A percentile compares a stretch with the other conserved stretches of the same genome.
Evolutionary conservation across 345 rosid species (phyloP).

Genomic region (Citrus australasica): DNA sequence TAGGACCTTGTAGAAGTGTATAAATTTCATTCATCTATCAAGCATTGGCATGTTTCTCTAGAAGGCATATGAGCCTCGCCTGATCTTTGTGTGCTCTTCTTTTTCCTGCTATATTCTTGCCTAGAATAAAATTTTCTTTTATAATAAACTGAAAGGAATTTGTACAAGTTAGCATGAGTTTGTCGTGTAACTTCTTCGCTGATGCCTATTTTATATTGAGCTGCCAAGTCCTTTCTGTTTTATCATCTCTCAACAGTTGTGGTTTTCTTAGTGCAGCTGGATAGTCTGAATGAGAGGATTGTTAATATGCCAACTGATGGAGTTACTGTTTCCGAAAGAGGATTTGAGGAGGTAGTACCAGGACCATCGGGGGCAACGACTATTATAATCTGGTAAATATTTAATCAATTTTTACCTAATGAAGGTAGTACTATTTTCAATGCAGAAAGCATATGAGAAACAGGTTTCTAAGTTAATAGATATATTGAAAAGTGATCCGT

Average conservation of each 20-base stretch:
- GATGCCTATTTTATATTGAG: neutral
- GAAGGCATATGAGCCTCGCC: neutral
- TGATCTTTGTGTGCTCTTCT: neutral
- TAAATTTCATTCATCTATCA: neutral
- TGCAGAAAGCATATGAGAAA: conserved; percentile 33
- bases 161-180: neutral
- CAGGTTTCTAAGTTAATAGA: conserved; percentile 22
- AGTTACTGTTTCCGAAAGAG: conserved; percentile 26
- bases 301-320: conserved; percentile 31
- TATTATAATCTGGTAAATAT: neutral
- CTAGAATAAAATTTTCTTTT: too few species aligned
- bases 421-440: conserved; percentile 17
- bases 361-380: neutral
- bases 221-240: neutral
- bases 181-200: neutral
- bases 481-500: conserved; percentile 44
- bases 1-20: neutral
- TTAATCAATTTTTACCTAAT: conserved; percentile 9
- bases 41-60: neutral
- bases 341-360: conserved; percentile 20
- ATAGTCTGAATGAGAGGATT: conserved; percentile 69
- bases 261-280: conserved; percentile 60
- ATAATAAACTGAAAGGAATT: neutral
- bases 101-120: neutral
- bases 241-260: neutral